These are phyloP conservation scores for Alternaria solani DNA, from an alignment of 2,329 filamentous ascomycete species.

Conservation along the genomic window DNA sequence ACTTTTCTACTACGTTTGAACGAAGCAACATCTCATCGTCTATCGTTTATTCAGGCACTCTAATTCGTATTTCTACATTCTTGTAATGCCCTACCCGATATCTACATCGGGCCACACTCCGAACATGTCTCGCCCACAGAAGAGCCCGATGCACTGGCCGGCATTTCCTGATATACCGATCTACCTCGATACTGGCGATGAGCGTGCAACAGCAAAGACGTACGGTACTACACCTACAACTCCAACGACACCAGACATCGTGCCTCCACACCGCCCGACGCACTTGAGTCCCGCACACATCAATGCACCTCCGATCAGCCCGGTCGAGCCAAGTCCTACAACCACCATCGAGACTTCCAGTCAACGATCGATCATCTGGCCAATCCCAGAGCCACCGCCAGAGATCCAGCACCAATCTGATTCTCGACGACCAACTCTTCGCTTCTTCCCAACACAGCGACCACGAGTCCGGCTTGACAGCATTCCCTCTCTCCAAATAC, in stretches of 20 bases:
- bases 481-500: constrained; percentile 15
- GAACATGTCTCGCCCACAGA: constrained; percentile 10
- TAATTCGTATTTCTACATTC: constrained; percentile 9
- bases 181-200: constrained; percentile 33
- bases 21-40: not conserved
- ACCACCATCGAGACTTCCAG: constrained; percentile 32
- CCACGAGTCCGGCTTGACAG: constrained; percentile 23
- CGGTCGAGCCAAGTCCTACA: constrained; percentile 18
- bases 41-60: not conserved
- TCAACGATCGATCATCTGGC: constrained; percentile 28
- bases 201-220: constrained; percentile 17
- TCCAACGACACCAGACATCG: constrained; percentile 27
- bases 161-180: constrained; percentile 36
- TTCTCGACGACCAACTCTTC: constrained; percentile 20
- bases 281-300: constrained; percentile 4
- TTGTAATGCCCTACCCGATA: constrained; percentile 31
- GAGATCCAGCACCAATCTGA: constrained; percentile 17
- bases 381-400: constrained; percentile 28
- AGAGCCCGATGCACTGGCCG: constrained; percentile 29
- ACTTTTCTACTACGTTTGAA: constrained; percentile 2
- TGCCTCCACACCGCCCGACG: constrained; percentile 1
- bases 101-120: constrained; percentile 10
- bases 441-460: constrained; percentile 24
- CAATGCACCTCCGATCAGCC: not conserved
- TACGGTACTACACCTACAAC: constrained; percentile 36